Percentiles rank a stretch among this genome's conserved stretches.
These are phyloP conservation scores for Crucibulum laeve DNA, from an alignment of 768 basidiomycete genomes.

Conservation along the genomic window DNA sequence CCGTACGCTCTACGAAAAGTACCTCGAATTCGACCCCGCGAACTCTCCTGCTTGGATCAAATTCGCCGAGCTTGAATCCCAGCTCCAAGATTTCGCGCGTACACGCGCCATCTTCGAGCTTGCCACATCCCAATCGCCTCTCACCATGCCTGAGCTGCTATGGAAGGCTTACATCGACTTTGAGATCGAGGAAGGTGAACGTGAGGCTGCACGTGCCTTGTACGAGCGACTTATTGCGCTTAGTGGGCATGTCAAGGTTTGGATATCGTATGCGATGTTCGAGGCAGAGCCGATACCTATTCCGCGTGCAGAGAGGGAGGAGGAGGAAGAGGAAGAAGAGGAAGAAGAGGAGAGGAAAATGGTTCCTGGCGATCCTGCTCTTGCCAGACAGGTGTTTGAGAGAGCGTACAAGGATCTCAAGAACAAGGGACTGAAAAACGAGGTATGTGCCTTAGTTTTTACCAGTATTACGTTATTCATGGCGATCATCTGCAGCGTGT, in stretches of 20 bases:
- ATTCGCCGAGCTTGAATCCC: slow-evolving; percentile 87
- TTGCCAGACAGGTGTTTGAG: slow-evolving; percentile 80
- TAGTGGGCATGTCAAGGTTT: slow-evolving; percentile 95
- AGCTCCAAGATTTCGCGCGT: slow-evolving; percentile 82
- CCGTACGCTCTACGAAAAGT: slow-evolving; percentile 88
- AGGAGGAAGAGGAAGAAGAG: slow-evolving; percentile 68
- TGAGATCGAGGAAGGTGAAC: slow-evolving; percentile 90
- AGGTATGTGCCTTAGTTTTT: slow-evolving; percentile 46
- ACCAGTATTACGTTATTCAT: slow-evolving; percentile 2
- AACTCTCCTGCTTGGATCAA: slow-evolving; percentile 96
- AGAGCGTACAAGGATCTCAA: slow-evolving; percentile 87
- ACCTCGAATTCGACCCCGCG: slow-evolving; percentile 87
- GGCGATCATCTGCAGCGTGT: slow-evolving; percentile 61
- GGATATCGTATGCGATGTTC: slow-evolving; percentile 93
- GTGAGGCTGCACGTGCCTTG: slow-evolving; percentile 74
- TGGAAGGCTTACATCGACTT: slow-evolving; percentile 98
- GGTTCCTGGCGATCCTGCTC: slow-evolving; percentile 63
- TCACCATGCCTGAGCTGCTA: slow-evolving; percentile 93
- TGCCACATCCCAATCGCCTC: slow-evolving; percentile 72
- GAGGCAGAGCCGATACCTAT: slow-evolving; percentile 76
- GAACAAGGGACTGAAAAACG: slow-evolving; percentile 75
- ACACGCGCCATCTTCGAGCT: slow-evolving; percentile 94
- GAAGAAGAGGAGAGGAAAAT: slow-evolving; percentile 58
- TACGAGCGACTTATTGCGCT: slow-evolving; percentile 85
- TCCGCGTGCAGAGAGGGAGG: slow-evolving; percentile 60